These are phyloP conservation scores for Cyberlindnera meyerae DNA, from an alignment of 805 yeast genomes.

Conservation along the genomic window DNA sequence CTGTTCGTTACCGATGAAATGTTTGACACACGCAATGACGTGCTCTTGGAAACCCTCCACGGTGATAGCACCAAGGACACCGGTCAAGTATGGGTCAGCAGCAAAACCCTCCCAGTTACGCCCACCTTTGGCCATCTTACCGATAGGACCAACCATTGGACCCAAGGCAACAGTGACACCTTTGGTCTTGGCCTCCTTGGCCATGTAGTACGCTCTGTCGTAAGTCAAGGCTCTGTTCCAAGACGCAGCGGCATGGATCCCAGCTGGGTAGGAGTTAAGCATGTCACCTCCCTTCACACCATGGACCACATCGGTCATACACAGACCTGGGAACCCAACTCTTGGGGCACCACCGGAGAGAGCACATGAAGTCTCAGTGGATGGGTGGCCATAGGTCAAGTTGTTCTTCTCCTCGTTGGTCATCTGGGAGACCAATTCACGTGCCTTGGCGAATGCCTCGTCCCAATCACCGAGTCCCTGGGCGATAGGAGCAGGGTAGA, in stretches of 20 bases:
- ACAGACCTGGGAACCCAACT: conserved; percentile 6
- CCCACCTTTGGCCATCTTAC: conserved; percentile 6
- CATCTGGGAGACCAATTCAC: conserved; percentile 6
- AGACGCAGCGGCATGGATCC: conserved; percentile 7
- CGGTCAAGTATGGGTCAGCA: conserved; percentile 8
- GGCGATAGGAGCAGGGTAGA: conserved; percentile 5
- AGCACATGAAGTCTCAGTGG: conserved; percentile 1
- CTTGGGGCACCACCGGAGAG: conserved; percentile 7
- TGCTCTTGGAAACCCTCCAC: conserved; percentile 4
- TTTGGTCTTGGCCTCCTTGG: conserved; percentile 5
- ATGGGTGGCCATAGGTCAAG: conserved; percentile 4
- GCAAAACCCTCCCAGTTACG: conserved; percentile 12
- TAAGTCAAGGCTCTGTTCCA: conserved; percentile 7
- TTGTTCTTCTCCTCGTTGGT: conserved; percentile 9
- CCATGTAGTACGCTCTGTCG: conserved; percentile 8
- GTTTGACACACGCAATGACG: conserved; percentile 8
- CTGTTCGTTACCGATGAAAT: conserved; percentile 10
- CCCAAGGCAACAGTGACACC: conserved; percentile 8
- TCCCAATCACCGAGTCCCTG: conserved; percentile 6
- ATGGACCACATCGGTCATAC: conserved; percentile 5
- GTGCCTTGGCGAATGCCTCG: conserved; percentile 4
- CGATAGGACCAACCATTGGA: conserved; percentile 9
- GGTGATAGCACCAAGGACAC: conserved; percentile 3
- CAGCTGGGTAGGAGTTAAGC: conserved; percentile 8
- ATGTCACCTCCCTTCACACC: conserved; percentile 8